Evolutionary conservation across 2,329 filamentous ascomycete species (phyloP), one percentile per base, ranked within the genome.

Genomic region (Apiospora saccharicola): DNA sequence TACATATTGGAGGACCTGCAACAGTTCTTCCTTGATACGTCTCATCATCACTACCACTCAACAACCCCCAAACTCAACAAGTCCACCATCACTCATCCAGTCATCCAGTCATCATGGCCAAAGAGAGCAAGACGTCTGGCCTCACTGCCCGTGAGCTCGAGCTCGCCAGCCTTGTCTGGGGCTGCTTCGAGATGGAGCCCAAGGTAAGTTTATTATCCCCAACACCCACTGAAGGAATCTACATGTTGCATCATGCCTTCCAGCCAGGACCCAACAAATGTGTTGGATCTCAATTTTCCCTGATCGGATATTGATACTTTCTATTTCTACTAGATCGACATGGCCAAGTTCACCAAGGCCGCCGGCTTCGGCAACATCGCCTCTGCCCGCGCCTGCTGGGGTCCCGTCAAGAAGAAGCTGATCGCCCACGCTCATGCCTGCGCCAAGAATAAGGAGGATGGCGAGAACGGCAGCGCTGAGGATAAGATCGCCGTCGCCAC

Each of bases 351-450:
- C 13, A 14, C n/a, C 8, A 30, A 68, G 16, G n/a, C 68, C 12
- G 68, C 46, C 16, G 69, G 71, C 7, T 70, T 72, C 57, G 46
- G 24, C 46, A 70, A 68, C 24, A 3, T 26, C 30, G 12, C 3
- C 5, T 51, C 68, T 7, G 57, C 68, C 46, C 49, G 26, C 46
- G 61, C 68, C 44, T 47, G 34, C 68, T 72, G 71, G 71, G 12
- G 16, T 34, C 8, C 61, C 4, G 51, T 70, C 68, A 72, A 72
- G 68, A 72, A 70, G 68, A 70, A 70, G 71, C 68, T 72, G 3
- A 57, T 70, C 16, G 61, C 71, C 24, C 19, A 47, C 4, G 71
- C 71, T 19, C 14, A 41, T 4, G 51, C 51, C 14, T 6, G 8
- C 19, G 34, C 22, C 57, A 64, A 37, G 57, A 16, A 34, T 49